Conservation (phyloP, 2,329 filamentous ascomycete genomes). For the Curvularia lunata region DNA sequence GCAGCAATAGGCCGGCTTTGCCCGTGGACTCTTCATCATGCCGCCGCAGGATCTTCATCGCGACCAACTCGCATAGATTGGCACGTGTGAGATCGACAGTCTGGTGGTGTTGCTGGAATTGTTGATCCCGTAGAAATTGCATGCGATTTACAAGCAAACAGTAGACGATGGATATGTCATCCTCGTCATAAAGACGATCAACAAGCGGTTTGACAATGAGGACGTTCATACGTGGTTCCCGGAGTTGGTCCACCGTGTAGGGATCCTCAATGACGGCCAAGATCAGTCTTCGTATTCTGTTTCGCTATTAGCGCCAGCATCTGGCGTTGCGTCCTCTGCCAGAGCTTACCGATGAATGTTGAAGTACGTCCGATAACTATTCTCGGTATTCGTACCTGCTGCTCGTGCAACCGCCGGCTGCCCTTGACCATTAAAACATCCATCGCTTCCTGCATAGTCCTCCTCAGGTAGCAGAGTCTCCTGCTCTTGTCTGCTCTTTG, state of each 20-base stretch:
- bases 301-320: slow-evolving; percentile 4
- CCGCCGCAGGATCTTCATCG: slow-evolving; percentile 76
- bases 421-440: slow-evolving; percentile 50
- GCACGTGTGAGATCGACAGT: slow-evolving; percentile 82
- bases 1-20: slow-evolving; percentile 70
- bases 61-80: slow-evolving; percentile 79
- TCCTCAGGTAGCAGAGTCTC: slow-evolving; percentile 56
- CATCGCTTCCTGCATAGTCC: slow-evolving; percentile 54
- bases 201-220: slow-evolving; percentile 80
- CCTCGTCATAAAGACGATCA: slow-evolving; percentile 79
- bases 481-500: slow-evolving; percentile 56
- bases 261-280: slow-evolving; percentile 64
- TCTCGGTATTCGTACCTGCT: slow-evolving; percentile 59
- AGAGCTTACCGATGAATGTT: slow-evolving; percentile 69
- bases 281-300: slow-evolving; percentile 52
- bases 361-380: slow-evolving; percentile 74
- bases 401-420: slow-evolving; percentile 46
- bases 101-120: slow-evolving; percentile 76
- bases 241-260: slow-evolving; percentile 76
- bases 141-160: slow-evolving; percentile 82
- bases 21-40: slow-evolving; percentile 80
- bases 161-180: slow-evolving; percentile 84
- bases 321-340: background rate
- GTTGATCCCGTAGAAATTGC: slow-evolving; percentile 80
- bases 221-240: slow-evolving; percentile 81